Conservation (phyloP, 2,329 filamentous ascomycete species). For the Zymoseptoria crescenta region DNA sequence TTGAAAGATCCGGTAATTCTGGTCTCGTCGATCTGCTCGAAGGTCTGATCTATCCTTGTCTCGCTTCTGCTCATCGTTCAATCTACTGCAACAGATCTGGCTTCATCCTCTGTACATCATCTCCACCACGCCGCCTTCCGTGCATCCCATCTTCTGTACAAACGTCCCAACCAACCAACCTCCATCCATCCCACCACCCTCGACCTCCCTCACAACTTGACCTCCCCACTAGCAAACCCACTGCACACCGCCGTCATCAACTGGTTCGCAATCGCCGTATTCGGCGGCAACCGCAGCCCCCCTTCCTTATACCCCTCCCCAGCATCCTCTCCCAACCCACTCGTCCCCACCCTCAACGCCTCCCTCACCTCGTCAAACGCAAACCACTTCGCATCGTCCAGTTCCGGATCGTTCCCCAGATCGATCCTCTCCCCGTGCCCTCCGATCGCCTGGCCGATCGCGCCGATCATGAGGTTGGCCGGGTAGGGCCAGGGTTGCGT, state of each 20-base stretch:
- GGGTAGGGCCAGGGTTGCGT: slow-evolving; percentile 49
- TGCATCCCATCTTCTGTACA: background rate
- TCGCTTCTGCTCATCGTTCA: too few relatives aligned
- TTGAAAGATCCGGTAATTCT: too few relatives aligned
- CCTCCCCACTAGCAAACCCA: slow-evolving; percentile 55
- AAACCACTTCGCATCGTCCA: slow-evolving; percentile 88
- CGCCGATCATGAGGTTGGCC: slow-evolving; percentile 50
- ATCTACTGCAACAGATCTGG: too few relatives aligned
- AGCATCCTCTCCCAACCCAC: slow-evolving; percentile 57
- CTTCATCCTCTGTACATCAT: background rate
- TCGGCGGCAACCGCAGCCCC: slow-evolving; percentile 68
- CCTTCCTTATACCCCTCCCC: slow-evolving; percentile 67
- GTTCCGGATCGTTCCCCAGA: slow-evolving; percentile 80
- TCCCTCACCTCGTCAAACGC: slow-evolving; percentile 69
- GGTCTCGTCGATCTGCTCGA: too few relatives aligned
- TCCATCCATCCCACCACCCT: background rate
- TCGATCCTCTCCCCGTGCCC: slow-evolving; percentile 64
- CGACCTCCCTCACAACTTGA: slow-evolving; percentile 34
- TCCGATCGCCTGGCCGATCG: slow-evolving; percentile 76
- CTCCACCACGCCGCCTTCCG: background rate
- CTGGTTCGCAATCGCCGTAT: slow-evolving; percentile 87
- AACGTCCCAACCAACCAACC: too few relatives aligned
- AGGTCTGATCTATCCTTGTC: too few relatives aligned
- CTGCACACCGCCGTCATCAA: slow-evolving; percentile 71
- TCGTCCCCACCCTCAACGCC: slow-evolving; percentile 61